Evolutionary conservation across 163 green algal genomes (phyloP), one percentile per base, ranked within the genome.

Genomic region (Volvox carteri): DNA sequence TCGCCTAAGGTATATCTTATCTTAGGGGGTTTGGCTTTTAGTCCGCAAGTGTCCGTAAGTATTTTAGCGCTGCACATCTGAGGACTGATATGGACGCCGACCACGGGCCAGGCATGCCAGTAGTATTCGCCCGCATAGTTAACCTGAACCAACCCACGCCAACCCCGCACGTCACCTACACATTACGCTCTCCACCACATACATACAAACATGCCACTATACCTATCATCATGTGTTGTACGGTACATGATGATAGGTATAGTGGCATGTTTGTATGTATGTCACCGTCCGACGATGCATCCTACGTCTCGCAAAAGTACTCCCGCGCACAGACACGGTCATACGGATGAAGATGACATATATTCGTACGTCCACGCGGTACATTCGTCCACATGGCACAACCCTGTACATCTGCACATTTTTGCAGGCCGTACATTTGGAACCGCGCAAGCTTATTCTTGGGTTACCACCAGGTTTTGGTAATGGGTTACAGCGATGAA

Each of bases 401-500:
- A 70, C 58, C 23, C 6, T 70, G 6, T 70, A 58, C 33, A 11
- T 23, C n/a, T 21, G 19, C 14, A 9, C 23, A 37, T 12, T 70
- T 30, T 37, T 2, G 23, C 41, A 79, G 72, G 41, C 72, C 72
- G 41, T 79, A 79, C 72, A 19, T 11, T 1, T 79, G 72, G 72
- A 25, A 79, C 19, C 8, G 72, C 4, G 72, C 39, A 21, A 79
- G 72, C 72, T 4, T 5, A 5, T 42, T 79, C 23, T 41, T 42
- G 4, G 72, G 72, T 42, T 79, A 79, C 42, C 72, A 79, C 72
- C 72, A 79, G 39, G 72, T 79, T 6, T 4, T 41, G 7, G 14
- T 54, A 18, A 39, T 77, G 5, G 68, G 68, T 39, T 77, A 77
- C 37, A 52, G 52, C 30, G 68, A 77, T 39, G 52, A 12, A 2